Conservation (phyloP, 2,329 filamentous ascomycete genomes). For the Sclerotinia glacialis region DNA sequence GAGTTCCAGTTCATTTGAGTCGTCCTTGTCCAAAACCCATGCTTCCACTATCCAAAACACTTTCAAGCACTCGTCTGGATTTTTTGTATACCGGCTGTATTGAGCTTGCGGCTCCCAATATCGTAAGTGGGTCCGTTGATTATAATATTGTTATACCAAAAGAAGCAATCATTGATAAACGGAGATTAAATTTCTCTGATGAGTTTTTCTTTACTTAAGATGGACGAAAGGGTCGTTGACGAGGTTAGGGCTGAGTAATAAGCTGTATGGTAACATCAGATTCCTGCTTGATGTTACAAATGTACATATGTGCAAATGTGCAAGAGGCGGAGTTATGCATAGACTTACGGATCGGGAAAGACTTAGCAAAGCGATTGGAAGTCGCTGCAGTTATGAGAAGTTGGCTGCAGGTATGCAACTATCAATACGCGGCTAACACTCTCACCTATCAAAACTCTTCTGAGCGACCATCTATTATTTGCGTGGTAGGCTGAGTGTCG, state of each 20-base stretch:
- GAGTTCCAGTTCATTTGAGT: background rate
- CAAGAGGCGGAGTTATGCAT: background rate
- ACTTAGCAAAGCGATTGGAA: background rate
- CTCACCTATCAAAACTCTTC: background rate
- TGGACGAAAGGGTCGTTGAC: background rate
- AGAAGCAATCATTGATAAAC: background rate
- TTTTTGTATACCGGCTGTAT: background rate
- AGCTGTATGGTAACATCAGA: background rate
- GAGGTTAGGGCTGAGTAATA: background rate
- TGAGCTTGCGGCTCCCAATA: slow-evolving; percentile 17
- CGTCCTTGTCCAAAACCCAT: background rate
- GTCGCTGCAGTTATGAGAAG: background rate
- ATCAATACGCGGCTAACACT: background rate
- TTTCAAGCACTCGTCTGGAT: slow-evolving; percentile 16
- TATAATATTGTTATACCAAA: background rate
- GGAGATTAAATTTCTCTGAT: background rate
- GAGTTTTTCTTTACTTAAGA: background rate
- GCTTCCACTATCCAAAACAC: slow-evolving; percentile 17
- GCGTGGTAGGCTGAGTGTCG: no score
- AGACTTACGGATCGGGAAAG: background rate
- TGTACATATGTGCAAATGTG: background rate
- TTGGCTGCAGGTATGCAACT: background rate
- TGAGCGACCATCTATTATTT: no score
- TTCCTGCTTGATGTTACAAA: background rate
- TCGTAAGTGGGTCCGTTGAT: slow-evolving; percentile 17